A percentile compares a stretch with the other conserved stretches of the same genome.
These are phyloP conservation scores for Podosphaera aphanis DNA, from an alignment of 2,329 filamentous ascomycete species.

Conservation along the genomic window DNA sequence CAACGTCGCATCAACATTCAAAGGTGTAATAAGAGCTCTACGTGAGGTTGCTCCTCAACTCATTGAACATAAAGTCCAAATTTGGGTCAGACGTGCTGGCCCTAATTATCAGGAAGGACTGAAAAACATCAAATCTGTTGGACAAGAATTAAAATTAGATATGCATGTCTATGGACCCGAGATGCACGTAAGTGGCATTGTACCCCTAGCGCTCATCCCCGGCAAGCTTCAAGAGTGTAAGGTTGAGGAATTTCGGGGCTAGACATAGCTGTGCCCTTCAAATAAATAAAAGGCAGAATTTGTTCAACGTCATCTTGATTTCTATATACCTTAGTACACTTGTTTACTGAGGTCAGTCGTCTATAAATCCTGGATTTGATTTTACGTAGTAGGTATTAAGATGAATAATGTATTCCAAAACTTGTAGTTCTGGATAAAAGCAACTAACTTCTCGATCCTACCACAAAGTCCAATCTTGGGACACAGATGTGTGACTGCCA, in stretches of 20 bases:
- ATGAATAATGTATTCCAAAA: no score
- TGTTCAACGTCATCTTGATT: no score
- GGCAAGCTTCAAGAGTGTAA: constrained; percentile 39
- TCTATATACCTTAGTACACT: no score
- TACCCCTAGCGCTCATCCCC: constrained; percentile 62
- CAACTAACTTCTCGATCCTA: no score
- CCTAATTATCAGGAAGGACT: constrained; percentile 99
- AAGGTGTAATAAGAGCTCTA: constrained; percentile 93
- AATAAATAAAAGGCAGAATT: no score
- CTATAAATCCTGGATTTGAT: no score
- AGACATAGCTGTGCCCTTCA: no score
- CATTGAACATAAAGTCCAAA: constrained; percentile 90
- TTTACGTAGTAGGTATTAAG: no score
- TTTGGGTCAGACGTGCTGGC: constrained; percentile 77
- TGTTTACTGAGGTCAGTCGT: no score
- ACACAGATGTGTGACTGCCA: no score
- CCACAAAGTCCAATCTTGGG: no score
- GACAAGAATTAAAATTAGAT: constrained; percentile 77
- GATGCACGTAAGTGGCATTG: constrained; percentile 84
- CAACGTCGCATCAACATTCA: constrained; percentile 98
- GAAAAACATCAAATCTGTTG: constrained; percentile 97
- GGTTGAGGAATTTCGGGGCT: constrained; percentile 29
- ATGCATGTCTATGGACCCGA: constrained; percentile 76
- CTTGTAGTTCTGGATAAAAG: no score
- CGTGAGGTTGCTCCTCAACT: constrained; percentile 70